Percentiles rank a stretch among this genome's conserved stretches.
Conservation (phyloP, 306 rosid species). For the Trifolium pratense region DNA sequence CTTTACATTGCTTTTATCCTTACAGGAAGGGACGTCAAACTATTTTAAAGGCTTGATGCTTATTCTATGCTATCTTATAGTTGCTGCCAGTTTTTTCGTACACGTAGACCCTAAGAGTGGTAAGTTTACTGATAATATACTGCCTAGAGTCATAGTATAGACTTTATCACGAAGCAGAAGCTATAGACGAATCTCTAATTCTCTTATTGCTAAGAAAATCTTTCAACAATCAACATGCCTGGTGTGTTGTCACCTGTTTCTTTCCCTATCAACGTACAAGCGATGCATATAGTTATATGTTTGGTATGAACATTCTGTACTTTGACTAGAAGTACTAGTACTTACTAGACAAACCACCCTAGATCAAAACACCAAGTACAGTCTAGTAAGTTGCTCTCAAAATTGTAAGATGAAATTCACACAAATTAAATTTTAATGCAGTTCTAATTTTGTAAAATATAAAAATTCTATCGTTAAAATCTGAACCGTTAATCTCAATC, state of each 20-base stretch:
- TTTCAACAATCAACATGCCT: constrained; percentile 25
- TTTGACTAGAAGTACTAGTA: no score
- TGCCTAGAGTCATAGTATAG: constrained; percentile 20
- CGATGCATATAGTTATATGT: constrained; percentile 23
- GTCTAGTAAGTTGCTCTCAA: no score
- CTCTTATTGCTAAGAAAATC: constrained; percentile 15
- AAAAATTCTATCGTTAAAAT: no score
- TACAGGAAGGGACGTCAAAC: constrained; percentile 92
- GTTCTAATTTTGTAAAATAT: no score
- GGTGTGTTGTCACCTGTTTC: constrained; percentile 2
- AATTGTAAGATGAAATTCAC: no score
- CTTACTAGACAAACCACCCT: no score
- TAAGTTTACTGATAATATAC: constrained; percentile 54
- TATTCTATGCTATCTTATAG: constrained; percentile 88
- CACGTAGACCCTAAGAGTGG: constrained; percentile 83
- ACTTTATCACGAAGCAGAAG: constrained; percentile 27
- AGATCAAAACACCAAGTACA: no score
- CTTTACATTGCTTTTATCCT: constrained; percentile 29
- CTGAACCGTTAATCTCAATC: no score
- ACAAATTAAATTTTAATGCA: no score
- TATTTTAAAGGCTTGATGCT: constrained; percentile 97
- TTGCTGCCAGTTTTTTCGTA: constrained; percentile 91
- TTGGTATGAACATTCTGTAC: constrained; percentile 16
- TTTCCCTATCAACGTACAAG: constrained; percentile 18
- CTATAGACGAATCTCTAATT: constrained; percentile 16